Conservation (phyloP, 768 basidiomycete species). For the Hygrophorus russula region DNA sequence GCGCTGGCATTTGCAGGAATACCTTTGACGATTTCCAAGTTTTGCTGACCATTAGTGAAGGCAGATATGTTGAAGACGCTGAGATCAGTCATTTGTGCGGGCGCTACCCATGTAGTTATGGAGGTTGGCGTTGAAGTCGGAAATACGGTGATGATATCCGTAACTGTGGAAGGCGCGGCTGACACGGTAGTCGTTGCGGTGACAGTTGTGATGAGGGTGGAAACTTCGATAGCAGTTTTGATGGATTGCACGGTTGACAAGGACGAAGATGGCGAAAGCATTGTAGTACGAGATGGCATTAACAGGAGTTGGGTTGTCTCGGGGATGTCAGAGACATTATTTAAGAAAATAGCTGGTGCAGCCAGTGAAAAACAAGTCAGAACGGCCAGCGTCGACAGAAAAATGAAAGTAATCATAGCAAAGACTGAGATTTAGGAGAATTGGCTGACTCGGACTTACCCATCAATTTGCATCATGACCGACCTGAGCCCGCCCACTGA, state of each 20-base stretch:
- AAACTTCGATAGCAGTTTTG: not conserved
- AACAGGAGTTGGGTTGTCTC: not conserved
- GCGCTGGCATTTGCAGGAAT: constrained; percentile 28
- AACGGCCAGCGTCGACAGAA: not conserved
- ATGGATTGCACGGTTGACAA: not conserved
- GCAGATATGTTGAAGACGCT: constrained; percentile 45
- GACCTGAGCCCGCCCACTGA: constrained; percentile 30
- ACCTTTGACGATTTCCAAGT: constrained; percentile 43
- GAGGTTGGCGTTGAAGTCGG: constrained; percentile 6
- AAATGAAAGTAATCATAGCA: not conserved
- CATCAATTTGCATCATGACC: not conserved
- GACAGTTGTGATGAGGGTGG: not conserved
- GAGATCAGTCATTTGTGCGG: constrained; percentile 46
- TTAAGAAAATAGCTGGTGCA: not conserved
- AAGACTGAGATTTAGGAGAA: not conserved
- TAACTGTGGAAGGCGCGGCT: constrained; percentile 11
- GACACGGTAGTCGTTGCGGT: not conserved
- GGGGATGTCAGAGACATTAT: not conserved
- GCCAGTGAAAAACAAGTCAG: not conserved
- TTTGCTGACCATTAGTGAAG: constrained; percentile 42
- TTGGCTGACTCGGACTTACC: not conserved
- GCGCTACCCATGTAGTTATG: constrained; percentile 35
- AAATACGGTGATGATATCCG: constrained; percentile 15
- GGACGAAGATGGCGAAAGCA: not conserved
- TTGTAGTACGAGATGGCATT: not conserved